These are phyloP conservation scores for Saprolegnia diclina DNA, from an alignment of 352 stramenopile species.

Conservation along the genomic window DNA sequence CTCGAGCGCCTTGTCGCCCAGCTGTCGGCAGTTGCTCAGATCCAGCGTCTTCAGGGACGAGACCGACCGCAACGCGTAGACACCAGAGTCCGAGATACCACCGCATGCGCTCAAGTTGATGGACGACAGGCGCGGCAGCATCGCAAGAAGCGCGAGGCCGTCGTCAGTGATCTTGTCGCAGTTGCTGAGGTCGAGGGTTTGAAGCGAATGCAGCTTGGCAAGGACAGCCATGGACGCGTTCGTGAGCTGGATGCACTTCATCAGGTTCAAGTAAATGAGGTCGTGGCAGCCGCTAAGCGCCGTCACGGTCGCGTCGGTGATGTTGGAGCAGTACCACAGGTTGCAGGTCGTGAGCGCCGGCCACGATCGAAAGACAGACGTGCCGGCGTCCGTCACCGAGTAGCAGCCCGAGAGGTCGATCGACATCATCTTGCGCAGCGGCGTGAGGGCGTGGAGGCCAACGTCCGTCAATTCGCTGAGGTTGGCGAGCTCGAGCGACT, in stretches of 20 bases:
- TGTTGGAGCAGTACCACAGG: conserved; percentile 79
- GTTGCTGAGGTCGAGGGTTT: conserved; percentile 68
- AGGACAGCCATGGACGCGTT: conserved; percentile 38
- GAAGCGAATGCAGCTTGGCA: conserved; percentile 45
- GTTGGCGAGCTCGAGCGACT: conserved; percentile 67
- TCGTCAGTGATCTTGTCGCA: conserved; percentile 64
- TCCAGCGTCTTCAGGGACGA: conserved; percentile 53
- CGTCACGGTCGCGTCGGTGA: conserved; percentile 52
- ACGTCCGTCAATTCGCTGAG: conserved; percentile 64
- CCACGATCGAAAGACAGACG: conserved; percentile 50
- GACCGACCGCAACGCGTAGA: conserved; percentile 41
- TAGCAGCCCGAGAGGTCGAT: conserved; percentile 74
- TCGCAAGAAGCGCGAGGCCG: conserved; percentile 38
- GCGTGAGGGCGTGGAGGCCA: conserved; percentile 44
- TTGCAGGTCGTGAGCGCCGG: conserved; percentile 57
- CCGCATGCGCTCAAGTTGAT: conserved; percentile 60
- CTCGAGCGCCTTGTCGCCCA: conserved; percentile 52
- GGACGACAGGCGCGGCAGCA: conserved; percentile 47
- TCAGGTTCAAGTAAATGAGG: conserved; percentile 57
- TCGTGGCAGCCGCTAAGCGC: conserved; percentile 36
- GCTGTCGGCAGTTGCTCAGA: conserved; percentile 65
- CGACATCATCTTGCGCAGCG: conserved; percentile 50
- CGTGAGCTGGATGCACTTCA: conserved; percentile 76
- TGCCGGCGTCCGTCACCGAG: conserved; percentile 68
- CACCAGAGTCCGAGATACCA: conserved; percentile 51